Base-by-base conservation (phyloP, 2,329 filamentous ascomycete genomes). In the Fusarium buxicola region DNA sequence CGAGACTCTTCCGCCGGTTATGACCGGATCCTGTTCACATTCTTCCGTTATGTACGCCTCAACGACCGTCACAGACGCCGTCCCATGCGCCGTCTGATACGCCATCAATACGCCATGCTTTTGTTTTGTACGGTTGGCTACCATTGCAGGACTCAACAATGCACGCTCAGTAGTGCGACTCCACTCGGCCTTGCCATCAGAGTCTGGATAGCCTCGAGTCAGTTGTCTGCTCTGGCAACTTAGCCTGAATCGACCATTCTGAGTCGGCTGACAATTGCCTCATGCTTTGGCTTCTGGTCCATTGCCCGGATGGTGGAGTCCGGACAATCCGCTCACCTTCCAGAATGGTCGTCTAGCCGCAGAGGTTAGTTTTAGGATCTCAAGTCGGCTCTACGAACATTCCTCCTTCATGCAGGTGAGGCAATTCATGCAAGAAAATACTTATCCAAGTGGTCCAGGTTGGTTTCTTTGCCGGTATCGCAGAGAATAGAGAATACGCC, bases 41-140 rank as follows among this genome's bases (percentile, higher is more conserved):
- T 65, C 66, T 55, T 67, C 60, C 34, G 46, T 60, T 51, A 53
- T 56, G 53, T 55, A 46, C 46, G 49, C 44, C 43, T 62, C 16
- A 13, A 18, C 44, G 16, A 47, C 53, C 24, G 41, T 65, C 62
- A 65, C 47, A 65, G 24, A 31, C 57, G 61, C 61, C 60, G 56
- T 65, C 31, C 43, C 13, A 44, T 13, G 25, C 39, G 45, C 62
- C 62, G 55, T 65, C 58, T 44, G 28, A 58, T 57, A 62, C 51
- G 58, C 56, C 45, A 60, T 61, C 31, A n/a, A 7, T 28, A n/a
- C 8, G 28, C 28, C 44, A 39, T 40, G 30, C 30, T 50, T 21
- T 55, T 25, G 13, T 45, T 46, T n/a, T 62, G 15, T 34, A 65
- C 44, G 28, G 47, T 48, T 58, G 45, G 6, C 32, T 27, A 7